Percentiles rank a stretch among this genome's conserved stretches.
Evolutionary conservation across 495 filamentous ascomycete species (phyloP).

Genomic region (Aspergillus homomorphus): DNA sequence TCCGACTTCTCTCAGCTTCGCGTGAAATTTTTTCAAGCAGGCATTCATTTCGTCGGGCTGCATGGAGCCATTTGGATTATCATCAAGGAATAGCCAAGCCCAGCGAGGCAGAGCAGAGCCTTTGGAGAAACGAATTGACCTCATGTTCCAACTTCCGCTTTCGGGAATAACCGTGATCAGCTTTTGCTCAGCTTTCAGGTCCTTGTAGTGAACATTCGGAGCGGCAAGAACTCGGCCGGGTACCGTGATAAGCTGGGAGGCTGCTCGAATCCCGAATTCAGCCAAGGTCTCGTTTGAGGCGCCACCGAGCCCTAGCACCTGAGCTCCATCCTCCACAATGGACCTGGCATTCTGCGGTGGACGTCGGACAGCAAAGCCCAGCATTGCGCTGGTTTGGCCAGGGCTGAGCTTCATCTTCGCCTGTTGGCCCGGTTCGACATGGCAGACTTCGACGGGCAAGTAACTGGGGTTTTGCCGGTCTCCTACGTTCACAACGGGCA

Average conservation of each 20-base stretch:
- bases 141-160: conserved; percentile 59
- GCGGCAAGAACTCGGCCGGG: conserved; percentile 56
- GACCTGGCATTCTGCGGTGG: conserved; percentile 64
- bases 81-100: conserved; percentile 31
- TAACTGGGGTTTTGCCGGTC: conserved; percentile 56
- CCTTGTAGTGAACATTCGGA: conserved; percentile 53
- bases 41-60: conserved; percentile 9
- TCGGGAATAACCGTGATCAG: conserved; percentile 19
- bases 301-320: conserved; percentile 41
- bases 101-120: conserved; percentile 34
- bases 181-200: conserved; percentile 24
- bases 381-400: conserved; percentile 61
- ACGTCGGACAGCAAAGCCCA: conserved; percentile 63
- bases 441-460: conserved; percentile 63
- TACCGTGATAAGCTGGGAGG: conserved; percentile 59
- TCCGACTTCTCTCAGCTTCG: conserved; percentile 30
- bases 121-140: conserved; percentile 40
- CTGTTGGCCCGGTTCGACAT: conserved; percentile 64
- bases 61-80: background rate
- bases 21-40: conserved; percentile 17
- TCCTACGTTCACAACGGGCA: conserved; percentile 72
- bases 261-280: conserved; percentile 55
- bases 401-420: conserved; percentile 48
- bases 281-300: conserved; percentile 17
- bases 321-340: conserved; percentile 55